Conservation (phyloP, 169 alveolate species). For the Eimeria praecox region DNA sequence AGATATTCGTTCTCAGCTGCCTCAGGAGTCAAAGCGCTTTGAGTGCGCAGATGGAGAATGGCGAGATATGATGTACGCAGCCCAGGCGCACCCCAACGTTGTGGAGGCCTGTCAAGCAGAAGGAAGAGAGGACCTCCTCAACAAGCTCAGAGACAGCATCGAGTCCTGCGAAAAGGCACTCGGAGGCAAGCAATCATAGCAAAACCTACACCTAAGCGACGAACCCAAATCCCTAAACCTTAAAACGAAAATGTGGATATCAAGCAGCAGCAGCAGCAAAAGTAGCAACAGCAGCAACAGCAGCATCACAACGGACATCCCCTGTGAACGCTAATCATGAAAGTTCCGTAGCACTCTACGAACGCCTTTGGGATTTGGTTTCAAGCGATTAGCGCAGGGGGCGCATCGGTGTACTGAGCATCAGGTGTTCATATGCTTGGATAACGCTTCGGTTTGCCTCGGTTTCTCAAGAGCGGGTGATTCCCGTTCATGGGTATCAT, state of each 20-base stretch:
- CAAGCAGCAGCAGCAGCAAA: not conserved
- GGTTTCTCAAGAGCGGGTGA: too few relatives aligned
- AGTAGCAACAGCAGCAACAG: not conserved
- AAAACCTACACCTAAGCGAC: too few relatives aligned
- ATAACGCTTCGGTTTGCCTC: too few relatives aligned
- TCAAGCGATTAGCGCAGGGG: too few relatives aligned
- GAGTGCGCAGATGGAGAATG: constrained; percentile 95
- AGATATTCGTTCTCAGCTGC: constrained; percentile 97
- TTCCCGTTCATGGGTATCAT: not conserved
- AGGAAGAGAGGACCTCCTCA: constrained; percentile 93
- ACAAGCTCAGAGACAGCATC: constrained; percentile 92
- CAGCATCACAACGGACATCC: too few relatives aligned
- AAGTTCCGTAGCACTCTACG: too few relatives aligned
- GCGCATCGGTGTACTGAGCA: too few relatives aligned
- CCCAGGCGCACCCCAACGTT: constrained; percentile 93
- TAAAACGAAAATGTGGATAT: not conserved
- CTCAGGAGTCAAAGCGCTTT: constrained; percentile 97
- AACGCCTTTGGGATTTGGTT: too few relatives aligned
- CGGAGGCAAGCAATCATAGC: constrained; percentile 85
- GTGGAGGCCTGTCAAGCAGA: constrained; percentile 96
- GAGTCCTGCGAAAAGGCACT: constrained; percentile 97
- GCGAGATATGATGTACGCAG: constrained; percentile 96
- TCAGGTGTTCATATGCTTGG: too few relatives aligned
- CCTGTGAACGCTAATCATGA: too few relatives aligned
- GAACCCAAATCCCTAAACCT: not conserved